Base-by-base conservation (phyloP, 768 basidiomycete species). In the Suillus ampliporus region DNA sequence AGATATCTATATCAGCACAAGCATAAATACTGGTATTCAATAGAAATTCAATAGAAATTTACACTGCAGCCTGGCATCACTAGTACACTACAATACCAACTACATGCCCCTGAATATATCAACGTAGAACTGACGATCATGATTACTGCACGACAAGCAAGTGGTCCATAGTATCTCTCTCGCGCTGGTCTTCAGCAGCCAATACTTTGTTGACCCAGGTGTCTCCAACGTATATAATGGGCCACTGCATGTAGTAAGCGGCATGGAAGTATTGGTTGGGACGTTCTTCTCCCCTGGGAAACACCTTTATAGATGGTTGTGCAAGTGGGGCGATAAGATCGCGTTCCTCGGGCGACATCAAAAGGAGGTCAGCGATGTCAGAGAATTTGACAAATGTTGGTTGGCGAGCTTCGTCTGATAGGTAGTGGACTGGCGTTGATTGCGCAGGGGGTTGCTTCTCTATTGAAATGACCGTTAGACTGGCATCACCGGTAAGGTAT, bases 171-270 rank as follows among this genome's bases (percentile, higher is more conserved):
- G 37, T 38, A 23, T 47, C 46, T 26, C 23, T 47, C 23, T 8
- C 46, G 7, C 26, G 23, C 6, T 44, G 10, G n/a, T 13, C 46
- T 50, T 50, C 28, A 50, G 2, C 28, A 50, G 2, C 48, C 17
- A 50, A 19, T 50, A 50, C 51, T 50, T 62, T 72, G 17, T 57
- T 64, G 13, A 26, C 61, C 71, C 66, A 68, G 6, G 62, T 72
- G 7, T 67, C 63, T 2, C 69, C 69, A 26, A 72, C 71, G 13
- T 66, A 72, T 17, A 74, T n/a, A n/a, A n/a, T 63, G 31, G 44
- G 61, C 13, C 26, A 4, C 31, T 40, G 31, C 26, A 23, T 19
- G 17, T 35, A 23, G 17, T 6, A 7, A 7, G 10, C 7, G n/a
- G 0, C 1, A n/a, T n/a, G n/a, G 57, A 62, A 43, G 60, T 74